Conservation (phyloP, 2,329 filamentous ascomycete genomes). For the Bipolaris victoriae region DNA sequence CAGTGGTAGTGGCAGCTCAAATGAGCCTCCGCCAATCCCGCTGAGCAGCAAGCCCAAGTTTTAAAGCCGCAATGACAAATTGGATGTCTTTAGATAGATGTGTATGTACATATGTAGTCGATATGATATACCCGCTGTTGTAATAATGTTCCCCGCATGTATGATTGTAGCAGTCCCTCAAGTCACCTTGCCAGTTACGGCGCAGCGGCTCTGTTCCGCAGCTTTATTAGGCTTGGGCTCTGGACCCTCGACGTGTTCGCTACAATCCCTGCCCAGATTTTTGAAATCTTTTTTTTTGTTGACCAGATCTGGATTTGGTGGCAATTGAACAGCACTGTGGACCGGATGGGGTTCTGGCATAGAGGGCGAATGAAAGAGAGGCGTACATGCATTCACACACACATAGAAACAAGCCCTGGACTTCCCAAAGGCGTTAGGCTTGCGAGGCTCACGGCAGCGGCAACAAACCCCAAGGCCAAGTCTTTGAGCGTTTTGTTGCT, state of each 20-base stretch:
- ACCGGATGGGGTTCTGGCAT: not conserved
- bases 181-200: not conserved
- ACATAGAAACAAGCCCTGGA: too few species aligned
- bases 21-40: constrained; percentile 62
- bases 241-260: constrained; percentile 13
- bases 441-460: constrained; percentile 13
- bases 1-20: constrained; percentile 36
- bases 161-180: too few species aligned
- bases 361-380: not conserved
- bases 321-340: not conserved
- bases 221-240: not conserved
- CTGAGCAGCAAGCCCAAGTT: constrained; percentile 62
- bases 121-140: constrained; percentile 1
- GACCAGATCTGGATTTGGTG: not conserved
- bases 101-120: not conserved
- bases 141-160: not conserved
- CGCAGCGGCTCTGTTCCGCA: not conserved
- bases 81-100: not conserved
- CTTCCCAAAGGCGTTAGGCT: constrained; percentile 23
- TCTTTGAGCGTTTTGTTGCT: not conserved
- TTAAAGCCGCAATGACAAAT: not conserved
- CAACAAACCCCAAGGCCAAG: not conserved
- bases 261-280: constrained; percentile 8
- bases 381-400: not conserved
- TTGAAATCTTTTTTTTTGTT: not conserved